Base-by-base conservation (phyloP, 345 rosid species). In the Isatis tinctoria region DNA sequence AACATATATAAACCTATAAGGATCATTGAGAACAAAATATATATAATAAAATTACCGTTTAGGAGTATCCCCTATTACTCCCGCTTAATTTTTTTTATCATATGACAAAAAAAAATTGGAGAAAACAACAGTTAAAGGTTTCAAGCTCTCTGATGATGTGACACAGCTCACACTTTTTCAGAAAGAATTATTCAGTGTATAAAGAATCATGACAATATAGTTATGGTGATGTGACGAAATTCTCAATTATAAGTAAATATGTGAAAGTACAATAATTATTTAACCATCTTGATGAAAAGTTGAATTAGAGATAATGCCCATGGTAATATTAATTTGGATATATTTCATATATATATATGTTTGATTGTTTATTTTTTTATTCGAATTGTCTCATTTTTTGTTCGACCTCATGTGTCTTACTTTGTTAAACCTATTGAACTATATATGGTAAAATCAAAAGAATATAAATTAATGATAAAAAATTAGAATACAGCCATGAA, bases 131-230 rank as follows among this genome's bases (percentile, higher is more conserved):
- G 57, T 40, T 27, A 11, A 54, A 47, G 18, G 51, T 27, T 47
- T 43, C 66, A 27, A 65, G 32, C 49, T 56, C 61, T 59, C 45
- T 67, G 37, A 40, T 36, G 56, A 67, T 40, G 49, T 60, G 69
- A 51, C 69, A 49, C 45, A 67, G n/a, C 49, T 51, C 37, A 37
- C 17, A 30, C 48, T 40, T 49, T 67, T 37, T 37, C 53, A 37
- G 61, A 66, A 67, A 58, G 14, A 57, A 27, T 33, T 48, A 35
- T 37, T 18, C 72, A 56, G 9, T 67, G n/a, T 8, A 18, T 37
- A 51, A 51, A 8, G 28, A 60, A 27, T 51, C 30, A 60, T 65
- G 27, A 58, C 43, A 37, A 2, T 45, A 66, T 48, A 37, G 61
- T 67, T 48, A 47, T 9, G 36, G 26, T 37, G 35, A 67, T 59